phyloP scores from a whole-genome alignment of 2,329 filamentous ascomycete species.

The Paraphaeosphaeria sporulosa region DNA sequence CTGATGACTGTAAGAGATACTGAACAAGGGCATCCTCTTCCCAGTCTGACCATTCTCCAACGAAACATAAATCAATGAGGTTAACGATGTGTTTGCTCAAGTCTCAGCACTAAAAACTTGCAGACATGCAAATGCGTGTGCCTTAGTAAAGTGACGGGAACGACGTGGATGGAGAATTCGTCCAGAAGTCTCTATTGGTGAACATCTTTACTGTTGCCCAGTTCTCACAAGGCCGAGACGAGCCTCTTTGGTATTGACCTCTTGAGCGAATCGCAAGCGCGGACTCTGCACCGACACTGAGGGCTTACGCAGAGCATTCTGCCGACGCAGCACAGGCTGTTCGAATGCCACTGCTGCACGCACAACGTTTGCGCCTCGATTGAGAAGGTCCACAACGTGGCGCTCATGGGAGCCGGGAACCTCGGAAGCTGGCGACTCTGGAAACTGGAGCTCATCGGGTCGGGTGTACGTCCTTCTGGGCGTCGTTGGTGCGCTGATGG shows the following conservation, averaged over 20 bases:
- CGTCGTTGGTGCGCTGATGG: neutral
- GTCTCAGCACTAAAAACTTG: too few species aligned
- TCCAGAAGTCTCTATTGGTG: neutral
- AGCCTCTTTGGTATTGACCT: neutral
- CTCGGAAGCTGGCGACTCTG: neutral
- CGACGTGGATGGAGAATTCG: neutral
- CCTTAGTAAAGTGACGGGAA: too few species aligned
- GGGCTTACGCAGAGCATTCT: neutral
- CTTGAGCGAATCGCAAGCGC: neutral
- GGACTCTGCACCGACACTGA: neutral
- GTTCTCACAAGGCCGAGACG: neutral
- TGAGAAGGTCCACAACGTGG: neutral
- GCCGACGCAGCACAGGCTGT: neutral
- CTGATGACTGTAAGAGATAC: too few species aligned
- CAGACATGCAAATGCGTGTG: too few species aligned
- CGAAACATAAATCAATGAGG: too few species aligned
- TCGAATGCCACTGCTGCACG: neutral
- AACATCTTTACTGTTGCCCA: too few species aligned
- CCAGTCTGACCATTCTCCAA: too few species aligned
- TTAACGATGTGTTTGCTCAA: too few species aligned
- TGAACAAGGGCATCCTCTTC: too few species aligned
- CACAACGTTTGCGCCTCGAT: neutral
- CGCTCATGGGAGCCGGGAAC: neutral
- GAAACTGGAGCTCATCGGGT: neutral
- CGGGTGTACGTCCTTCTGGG: neutral